phyloP scores from a whole-genome alignment of 2,329 filamentous ascomycete species.

The Cadophora sp. region DNA sequence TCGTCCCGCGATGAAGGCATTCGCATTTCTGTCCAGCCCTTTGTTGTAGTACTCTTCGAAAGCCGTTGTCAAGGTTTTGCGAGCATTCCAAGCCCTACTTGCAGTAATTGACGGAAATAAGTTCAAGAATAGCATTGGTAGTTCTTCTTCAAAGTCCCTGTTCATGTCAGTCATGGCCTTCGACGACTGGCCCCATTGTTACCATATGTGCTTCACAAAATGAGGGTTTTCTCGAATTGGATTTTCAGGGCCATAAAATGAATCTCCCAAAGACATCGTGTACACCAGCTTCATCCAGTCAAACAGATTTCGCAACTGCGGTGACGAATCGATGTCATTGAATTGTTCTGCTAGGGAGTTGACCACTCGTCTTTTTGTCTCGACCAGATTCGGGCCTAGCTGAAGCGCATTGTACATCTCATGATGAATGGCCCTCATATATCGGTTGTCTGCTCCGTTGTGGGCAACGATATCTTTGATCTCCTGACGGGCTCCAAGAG shows the following conservation, averaged over 20 bases:
- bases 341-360: conserved; percentile 45
- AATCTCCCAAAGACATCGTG: conserved; percentile 34
- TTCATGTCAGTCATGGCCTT: not conserved
- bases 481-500: not conserved
- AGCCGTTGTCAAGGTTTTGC: too few species aligned
- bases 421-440: conserved; percentile 20
- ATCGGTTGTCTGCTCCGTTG: conserved; percentile 5
- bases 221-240: conserved; percentile 38
- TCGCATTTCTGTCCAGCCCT: too few species aligned
- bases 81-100: too few species aligned
- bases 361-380: conserved; percentile 45
- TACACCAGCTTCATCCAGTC: conserved; percentile 20
- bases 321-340: conserved; percentile 31
- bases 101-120: not conserved
- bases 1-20: too few species aligned
- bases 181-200: not conserved
- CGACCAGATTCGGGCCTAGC: conserved; percentile 8
- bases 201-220: conserved; percentile 12
- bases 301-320: conserved; percentile 5
- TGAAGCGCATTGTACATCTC: conserved; percentile 20
- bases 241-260: conserved; percentile 53
- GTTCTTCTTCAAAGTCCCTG: conserved; percentile 25
- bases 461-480: not conserved
- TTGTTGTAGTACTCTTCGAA: too few species aligned
- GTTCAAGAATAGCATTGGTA: conserved; percentile 22